Evolutionary conservation across 768 basidiomycete species (phyloP), one percentile per base, ranked within the genome.

Genomic region (Tricholoma saponaceum): DNA sequence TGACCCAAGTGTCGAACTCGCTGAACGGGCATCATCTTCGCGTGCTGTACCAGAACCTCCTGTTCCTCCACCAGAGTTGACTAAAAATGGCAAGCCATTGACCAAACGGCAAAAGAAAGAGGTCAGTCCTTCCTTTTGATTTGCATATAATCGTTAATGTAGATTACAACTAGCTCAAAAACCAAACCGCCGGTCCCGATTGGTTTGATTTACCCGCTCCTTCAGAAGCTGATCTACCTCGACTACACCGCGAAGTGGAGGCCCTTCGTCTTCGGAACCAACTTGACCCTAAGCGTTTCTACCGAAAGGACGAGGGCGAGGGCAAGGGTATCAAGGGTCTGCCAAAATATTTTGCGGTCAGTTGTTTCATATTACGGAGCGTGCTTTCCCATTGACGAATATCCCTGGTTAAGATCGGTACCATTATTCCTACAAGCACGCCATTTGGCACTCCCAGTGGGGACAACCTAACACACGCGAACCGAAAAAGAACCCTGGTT

Each of bases 151-250:
- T 59, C 52, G 57, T 18, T 60, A 16, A 50, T 10, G 25, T 54
- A 14, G 6, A 30, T 55, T 41, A 51, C 54, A 54, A 52, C 23
- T 53, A 95, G 92, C 66, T 87, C 46, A 86, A 81, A 67, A 81
- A 79, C 26, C 79, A 81, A 63, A 94, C 91, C 0, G 82, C 92
- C 4, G 92, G 93, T 0, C 79, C 84, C 46, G 80, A 82, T 56
- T 96, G 93, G 92, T 95, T 92, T 68, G 90, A 95, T 69, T 79
- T 95, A 55, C 91, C 93, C 18, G 87, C 89, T 16, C 92, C 93
- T 20, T 71, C 83, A 13, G 89, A 90, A 63, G 84, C 88, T 12
- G 91, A 94, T 59, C 76, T 92, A 14, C 90, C 92, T 33, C 80
- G 84, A 35, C 71, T 95, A 39, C 74, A 93, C 64, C 87, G 89